Conservation (phyloP, 371 early-diverging fungal species). For the Gilbertella persicaria region DNA sequence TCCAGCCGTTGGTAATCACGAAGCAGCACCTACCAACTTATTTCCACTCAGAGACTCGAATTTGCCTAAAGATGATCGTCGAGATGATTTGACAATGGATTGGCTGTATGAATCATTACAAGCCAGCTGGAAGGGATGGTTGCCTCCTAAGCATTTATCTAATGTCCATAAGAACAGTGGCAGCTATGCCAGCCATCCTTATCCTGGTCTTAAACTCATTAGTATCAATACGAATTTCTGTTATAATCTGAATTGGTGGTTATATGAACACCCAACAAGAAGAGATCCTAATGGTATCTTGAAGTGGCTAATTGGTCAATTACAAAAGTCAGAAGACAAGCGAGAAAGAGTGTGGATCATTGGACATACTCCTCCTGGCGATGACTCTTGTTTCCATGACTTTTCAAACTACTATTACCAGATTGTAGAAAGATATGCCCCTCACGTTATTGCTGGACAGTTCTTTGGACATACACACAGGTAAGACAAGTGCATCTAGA, state of each 20-base stretch:
- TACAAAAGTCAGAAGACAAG: constrained; percentile 57
- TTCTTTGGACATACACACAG: constrained; percentile 66
- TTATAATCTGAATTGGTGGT: constrained; percentile 59
- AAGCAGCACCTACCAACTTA: constrained; percentile 49
- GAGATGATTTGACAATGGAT: constrained; percentile 26
- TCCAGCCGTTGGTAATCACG: constrained; percentile 63
- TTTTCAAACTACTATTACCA: constrained; percentile 62
- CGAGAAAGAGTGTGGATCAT: constrained; percentile 61
- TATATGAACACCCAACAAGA: constrained; percentile 37
- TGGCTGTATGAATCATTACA: constrained; percentile 56
- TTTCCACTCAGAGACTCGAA: constrained; percentile 45
- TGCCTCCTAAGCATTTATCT: constrained; percentile 26
- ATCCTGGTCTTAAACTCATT: constrained; percentile 52
- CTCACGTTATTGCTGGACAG: constrained; percentile 62
- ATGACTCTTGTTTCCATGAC: constrained; percentile 56
- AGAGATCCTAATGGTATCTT: constrained; percentile 57
- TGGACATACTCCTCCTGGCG: constrained; percentile 60
- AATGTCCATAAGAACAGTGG: constrained; percentile 45
- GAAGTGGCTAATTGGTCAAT: constrained; percentile 50
- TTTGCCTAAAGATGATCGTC: constrained; percentile 30
- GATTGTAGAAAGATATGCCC: constrained; percentile 58
- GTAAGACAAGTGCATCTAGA: constrained; percentile 14
- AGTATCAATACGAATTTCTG: constrained; percentile 69
- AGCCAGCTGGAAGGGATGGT: constrained; percentile 57
- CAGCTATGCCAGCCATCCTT: constrained; percentile 48